Evolutionary conservation across 768 basidiomycete genomes (phyloP).

Genomic region (Suillus lakei): DNA sequence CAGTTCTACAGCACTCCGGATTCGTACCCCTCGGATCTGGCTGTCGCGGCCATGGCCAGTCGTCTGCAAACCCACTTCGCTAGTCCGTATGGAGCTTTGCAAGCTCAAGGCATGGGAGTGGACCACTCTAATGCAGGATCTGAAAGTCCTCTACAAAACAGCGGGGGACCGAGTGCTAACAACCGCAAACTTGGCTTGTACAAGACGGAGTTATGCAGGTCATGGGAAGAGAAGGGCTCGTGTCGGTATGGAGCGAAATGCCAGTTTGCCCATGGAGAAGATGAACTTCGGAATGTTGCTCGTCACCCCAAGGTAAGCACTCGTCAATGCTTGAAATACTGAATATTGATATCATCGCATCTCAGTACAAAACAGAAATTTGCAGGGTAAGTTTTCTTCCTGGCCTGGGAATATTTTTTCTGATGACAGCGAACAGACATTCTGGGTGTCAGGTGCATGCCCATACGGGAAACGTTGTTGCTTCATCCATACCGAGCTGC

Average conservation of each 20-base stretch:
- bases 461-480: conserved; percentile 93
- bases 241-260: conserved; percentile 90
- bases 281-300: conserved; percentile 82
- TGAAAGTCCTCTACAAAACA: conserved; percentile 25
- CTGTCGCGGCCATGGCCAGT: conserved; percentile 60
- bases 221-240: conserved; percentile 90
- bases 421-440: conserved; percentile 57
- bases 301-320: conserved; percentile 83
- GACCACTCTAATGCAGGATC: conserved; percentile 43
- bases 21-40: conserved; percentile 56
- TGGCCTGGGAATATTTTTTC: not conserved
- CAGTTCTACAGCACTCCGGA: conserved; percentile 73
- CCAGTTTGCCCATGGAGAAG: conserved; percentile 93
- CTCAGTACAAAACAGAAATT: conserved; percentile 91
- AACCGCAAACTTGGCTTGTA: conserved; percentile 90
- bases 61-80: conserved; percentile 60
- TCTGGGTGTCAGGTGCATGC: conserved; percentile 93
- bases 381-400: conserved; percentile 65
- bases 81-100: conserved; percentile 57
- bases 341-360: conserved; percentile 13
- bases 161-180: conserved; percentile 83
- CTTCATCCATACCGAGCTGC: conserved; percentile 91
- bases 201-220: conserved; percentile 89
- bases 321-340: not conserved
- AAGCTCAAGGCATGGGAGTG: conserved; percentile 48